Conservation (phyloP, 2,329 filamentous ascomycete species). For the Cladosporium sp. region DNA sequence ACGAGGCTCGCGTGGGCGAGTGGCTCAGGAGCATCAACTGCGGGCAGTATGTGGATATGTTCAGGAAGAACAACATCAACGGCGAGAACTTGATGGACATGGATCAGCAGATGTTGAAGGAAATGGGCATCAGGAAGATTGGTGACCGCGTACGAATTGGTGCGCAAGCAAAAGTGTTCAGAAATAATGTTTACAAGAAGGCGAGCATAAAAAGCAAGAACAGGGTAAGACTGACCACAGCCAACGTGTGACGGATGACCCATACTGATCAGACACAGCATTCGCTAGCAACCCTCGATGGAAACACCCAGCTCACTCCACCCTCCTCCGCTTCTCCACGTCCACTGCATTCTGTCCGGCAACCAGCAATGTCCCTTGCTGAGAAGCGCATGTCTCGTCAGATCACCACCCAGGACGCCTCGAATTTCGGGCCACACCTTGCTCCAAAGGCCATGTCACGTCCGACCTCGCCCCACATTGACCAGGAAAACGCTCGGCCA, state of each 20-base stretch:
- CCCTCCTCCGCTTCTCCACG: conserved; percentile 61
- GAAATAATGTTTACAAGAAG: conserved; percentile 43
- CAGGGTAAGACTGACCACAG: conserved; percentile 57
- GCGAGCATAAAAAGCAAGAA: conserved; percentile 61
- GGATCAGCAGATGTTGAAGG: conserved; percentile 91
- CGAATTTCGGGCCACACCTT: conserved; percentile 35
- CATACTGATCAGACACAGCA: conserved; percentile 51
- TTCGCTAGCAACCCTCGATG: conserved; percentile 75
- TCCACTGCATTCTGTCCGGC: conserved; percentile 49
- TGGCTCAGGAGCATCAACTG: conserved; percentile 90
- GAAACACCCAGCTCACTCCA: conserved; percentile 49
- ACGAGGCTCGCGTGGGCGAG: conserved; percentile 83
- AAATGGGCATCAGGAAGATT: conserved; percentile 97
- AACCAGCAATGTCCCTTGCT: conserved; percentile 39
- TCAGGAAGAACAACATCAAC: conserved; percentile 90
- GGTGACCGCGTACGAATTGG: conserved; percentile 85
- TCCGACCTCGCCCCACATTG: conserved; percentile 64
- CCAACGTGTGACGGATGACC: not conserved
- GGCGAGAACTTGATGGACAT: conserved; percentile 95
- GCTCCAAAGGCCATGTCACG: conserved; percentile 55
- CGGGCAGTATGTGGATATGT: conserved; percentile 85
- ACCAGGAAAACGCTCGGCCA: conserved; percentile 49
- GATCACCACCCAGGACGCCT: conserved; percentile 26
- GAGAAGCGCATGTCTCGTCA: conserved; percentile 46
- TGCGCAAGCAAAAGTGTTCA: conserved; percentile 44